A percentile compares a stretch with the other conserved stretches of the same genome.
phyloP scores from a whole-genome alignment of 2,329 filamentous ascomycete genomes.

The Aureobasidium sp. region DNA sequence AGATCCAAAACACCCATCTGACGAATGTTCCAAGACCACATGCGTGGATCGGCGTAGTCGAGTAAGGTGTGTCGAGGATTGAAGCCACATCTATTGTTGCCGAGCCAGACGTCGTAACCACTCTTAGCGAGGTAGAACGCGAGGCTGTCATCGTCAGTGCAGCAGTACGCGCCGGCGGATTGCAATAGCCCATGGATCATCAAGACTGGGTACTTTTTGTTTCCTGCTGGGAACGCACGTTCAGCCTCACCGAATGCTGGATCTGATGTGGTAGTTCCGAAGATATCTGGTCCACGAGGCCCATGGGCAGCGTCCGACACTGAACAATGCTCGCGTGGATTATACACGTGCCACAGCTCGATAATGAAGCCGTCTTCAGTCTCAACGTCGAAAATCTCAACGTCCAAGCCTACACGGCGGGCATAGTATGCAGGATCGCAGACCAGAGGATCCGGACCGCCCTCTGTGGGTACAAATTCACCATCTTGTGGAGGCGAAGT shows the following conservation, averaged over 20 bases:
- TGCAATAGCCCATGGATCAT: conserved; percentile 86
- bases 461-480: conserved; percentile 68
- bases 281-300: conserved; percentile 56
- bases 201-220: conserved; percentile 70
- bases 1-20: conserved; percentile 91
- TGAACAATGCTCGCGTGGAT: conserved; percentile 63
- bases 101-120: conserved; percentile 92
- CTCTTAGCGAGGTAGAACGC: conserved; percentile 90
- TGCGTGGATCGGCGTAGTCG: conserved; percentile 68
- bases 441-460: conserved; percentile 68
- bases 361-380: conserved; percentile 94
- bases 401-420: conserved; percentile 75
- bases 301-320: conserved; percentile 44
- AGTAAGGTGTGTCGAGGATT: conserved; percentile 67
- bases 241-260: conserved; percentile 29
- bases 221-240: conserved; percentile 28
- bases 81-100: conserved; percentile 88
- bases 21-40: conserved; percentile 96
- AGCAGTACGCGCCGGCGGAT: conserved; percentile 80
- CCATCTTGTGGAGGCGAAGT: conserved; percentile 31
- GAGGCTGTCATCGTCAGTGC: conserved; percentile 80
- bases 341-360: conserved; percentile 80
- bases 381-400: conserved; percentile 75
- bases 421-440: conserved; percentile 84
- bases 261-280: conserved; percentile 31